Conservation (phyloP, 805 yeast genomes). For the Zygosaccharomyces lentus region DNA sequence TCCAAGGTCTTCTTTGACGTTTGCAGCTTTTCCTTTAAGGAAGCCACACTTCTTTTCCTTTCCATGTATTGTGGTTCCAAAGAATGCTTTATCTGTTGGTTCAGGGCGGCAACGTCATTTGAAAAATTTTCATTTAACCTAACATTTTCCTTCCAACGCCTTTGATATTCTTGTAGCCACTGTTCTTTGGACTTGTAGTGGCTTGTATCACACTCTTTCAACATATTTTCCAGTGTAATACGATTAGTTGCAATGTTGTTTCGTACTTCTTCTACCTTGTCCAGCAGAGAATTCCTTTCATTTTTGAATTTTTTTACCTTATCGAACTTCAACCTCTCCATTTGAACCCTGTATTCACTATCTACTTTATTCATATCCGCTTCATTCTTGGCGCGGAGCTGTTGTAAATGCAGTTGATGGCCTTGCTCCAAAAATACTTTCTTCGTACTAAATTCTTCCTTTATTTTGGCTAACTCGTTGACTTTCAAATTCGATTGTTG, state of each 20-base stretch:
- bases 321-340: conserved; percentile 38
- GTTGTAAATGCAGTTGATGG: conserved; percentile 35
- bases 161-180: conserved; percentile 28
- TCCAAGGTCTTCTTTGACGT: conserved; percentile 23
- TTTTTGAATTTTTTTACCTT: conserved; percentile 34
- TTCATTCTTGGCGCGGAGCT: conserved; percentile 36
- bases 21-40: conserved; percentile 17
- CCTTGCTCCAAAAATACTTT: conserved; percentile 26
- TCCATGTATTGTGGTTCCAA: conserved; percentile 15
- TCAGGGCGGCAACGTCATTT: conserved; percentile 26
- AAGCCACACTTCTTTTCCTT: conserved; percentile 10
- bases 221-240: conserved; percentile 13
- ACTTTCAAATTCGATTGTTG: conserved; percentile 32
- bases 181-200: conserved; percentile 20
- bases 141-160: conserved; percentile 30
- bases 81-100: conserved; percentile 12
- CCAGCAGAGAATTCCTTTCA: conserved; percentile 27
- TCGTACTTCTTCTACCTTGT: conserved; percentile 33
- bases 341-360: conserved; percentile 34
- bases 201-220: conserved; percentile 19
- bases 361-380: conserved; percentile 36
- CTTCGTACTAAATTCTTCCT: conserved; percentile 27
- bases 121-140: conserved; percentile 25
- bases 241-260: conserved; percentile 24
- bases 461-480: conserved; percentile 32